A percentile compares a stretch with the other conserved stretches of the same genome.
These are phyloP conservation scores for Magnolia sinica DNA, from an alignment of 164 flowering plant genomes.

Conservation along the genomic window DNA sequence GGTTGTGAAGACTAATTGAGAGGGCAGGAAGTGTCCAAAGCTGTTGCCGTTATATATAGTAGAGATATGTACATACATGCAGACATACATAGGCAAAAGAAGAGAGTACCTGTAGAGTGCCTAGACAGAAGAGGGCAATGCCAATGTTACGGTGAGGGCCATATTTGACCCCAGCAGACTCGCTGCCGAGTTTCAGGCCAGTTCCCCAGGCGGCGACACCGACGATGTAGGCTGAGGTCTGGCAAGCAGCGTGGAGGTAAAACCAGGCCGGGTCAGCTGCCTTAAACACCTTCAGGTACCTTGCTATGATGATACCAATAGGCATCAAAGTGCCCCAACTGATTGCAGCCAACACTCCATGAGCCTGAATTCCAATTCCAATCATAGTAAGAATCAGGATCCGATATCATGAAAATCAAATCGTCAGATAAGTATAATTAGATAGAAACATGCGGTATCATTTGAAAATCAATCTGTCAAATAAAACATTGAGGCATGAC, in stretches of 20 bases:
- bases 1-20: too few species aligned
- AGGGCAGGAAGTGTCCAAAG: too few species aligned
- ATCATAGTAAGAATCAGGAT: not conserved
- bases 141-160: constrained; percentile 33
- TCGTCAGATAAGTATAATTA: not conserved
- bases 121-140: constrained; percentile 26
- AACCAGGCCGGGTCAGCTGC: constrained; percentile 54
- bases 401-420: not conserved
- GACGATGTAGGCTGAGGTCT: constrained; percentile 26
- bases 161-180: constrained; percentile 19
- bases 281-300: constrained; percentile 72
- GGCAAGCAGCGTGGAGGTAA: constrained; percentile 34
- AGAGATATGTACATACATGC: not conserved
- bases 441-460: not conserved
- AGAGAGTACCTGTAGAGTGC: constrained; percentile 30
- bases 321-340: constrained; percentile 91
- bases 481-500: not conserved
- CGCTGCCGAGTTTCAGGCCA: constrained; percentile 34
- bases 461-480: not conserved
- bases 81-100: not conserved
- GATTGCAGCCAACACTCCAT: constrained; percentile 69
- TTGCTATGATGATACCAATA: constrained; percentile 64
- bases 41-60: too few species aligned
- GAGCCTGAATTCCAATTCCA: constrained; percentile 42
- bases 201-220: constrained; percentile 41